Conservation (phyloP, 2,329 filamentous ascomycete genomes). For the Penicillium sumatraense region DNA sequence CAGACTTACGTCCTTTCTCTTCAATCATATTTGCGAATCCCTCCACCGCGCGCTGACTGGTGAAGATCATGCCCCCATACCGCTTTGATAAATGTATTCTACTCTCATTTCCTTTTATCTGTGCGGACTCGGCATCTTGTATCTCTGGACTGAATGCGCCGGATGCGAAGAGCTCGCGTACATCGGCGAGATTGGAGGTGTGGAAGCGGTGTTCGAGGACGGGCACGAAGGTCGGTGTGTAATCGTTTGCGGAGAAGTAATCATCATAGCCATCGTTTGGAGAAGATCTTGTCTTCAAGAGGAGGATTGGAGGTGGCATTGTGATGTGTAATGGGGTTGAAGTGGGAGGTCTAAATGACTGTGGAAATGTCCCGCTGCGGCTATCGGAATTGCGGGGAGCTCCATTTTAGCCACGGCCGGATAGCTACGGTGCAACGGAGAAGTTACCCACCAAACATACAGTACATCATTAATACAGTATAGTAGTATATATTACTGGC, state of each 20-base stretch:
- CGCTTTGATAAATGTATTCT: background rate
- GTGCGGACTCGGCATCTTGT: background rate
- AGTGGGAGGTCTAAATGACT: background rate
- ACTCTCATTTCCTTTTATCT: background rate
- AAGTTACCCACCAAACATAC: no score
- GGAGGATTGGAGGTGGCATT: conserved; percentile 42
- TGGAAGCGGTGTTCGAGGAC: conserved; percentile 52
- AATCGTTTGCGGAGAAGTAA: conserved; percentile 43
- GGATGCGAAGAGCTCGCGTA: conserved; percentile 42
- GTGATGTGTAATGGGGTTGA: conserved; percentile 9
- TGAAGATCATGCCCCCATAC: conserved; percentile 56
- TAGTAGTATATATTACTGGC: no score
- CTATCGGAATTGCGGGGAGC: conserved; percentile 19
- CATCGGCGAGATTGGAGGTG: conserved; percentile 36
- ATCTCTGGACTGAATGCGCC: conserved; percentile 30
- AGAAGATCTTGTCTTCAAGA: conserved; percentile 54
- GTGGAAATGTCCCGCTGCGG: background rate
- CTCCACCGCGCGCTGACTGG: conserved; percentile 55
- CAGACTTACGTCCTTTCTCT: conserved; percentile 34
- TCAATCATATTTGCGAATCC: conserved; percentile 45
- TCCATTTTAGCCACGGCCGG: background rate
- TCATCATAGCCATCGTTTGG: conserved; percentile 52
- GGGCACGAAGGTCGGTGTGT: conserved; percentile 49
- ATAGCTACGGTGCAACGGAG: background rate
- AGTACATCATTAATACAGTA: no score